A percentile compares a stretch with the other conserved stretches of the same genome.
Evolutionary conservation across 2,329 filamentous ascomycete genomes (phyloP).

Genomic region (Pseudomassariella vexata): DNA sequence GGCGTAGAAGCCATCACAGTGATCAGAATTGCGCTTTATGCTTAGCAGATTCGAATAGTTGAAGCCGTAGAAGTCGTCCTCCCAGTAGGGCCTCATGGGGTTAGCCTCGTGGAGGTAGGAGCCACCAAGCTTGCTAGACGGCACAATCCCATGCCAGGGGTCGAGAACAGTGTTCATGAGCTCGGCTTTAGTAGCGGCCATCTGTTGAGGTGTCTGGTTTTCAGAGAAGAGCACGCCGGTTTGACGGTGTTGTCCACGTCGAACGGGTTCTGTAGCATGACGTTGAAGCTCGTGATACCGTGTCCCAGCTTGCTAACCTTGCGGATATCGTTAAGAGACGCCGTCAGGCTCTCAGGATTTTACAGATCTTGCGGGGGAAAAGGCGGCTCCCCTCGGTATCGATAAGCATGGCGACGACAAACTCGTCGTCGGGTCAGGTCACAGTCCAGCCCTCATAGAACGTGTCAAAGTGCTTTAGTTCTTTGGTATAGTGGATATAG

Average conservation of each 20-base stretch:
- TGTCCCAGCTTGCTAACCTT: too few relatives aligned
- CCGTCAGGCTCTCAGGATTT: too few relatives aligned
- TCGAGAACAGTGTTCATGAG: constrained; percentile 19
- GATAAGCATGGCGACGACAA: too few relatives aligned
- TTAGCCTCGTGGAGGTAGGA: constrained; percentile 34
- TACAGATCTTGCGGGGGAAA: too few relatives aligned
- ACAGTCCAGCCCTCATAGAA: too few relatives aligned
- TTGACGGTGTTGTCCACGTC: constrained; percentile 32
- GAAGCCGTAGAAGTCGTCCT: constrained; percentile 25
- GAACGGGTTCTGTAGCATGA: too few relatives aligned
- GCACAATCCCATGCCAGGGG: constrained; percentile 14
- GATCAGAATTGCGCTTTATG: constrained; percentile 36
- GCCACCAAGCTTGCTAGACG: constrained; percentile 14
- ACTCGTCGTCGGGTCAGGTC: too few relatives aligned
- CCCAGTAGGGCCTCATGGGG: constrained; percentile 24
- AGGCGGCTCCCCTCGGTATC: too few relatives aligned
- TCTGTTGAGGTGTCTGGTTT: constrained; percentile 7
- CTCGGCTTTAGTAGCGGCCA: constrained; percentile 15
- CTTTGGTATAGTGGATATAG: too few relatives aligned
- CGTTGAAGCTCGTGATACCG: too few relatives aligned
- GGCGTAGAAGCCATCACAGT: constrained; percentile 30
- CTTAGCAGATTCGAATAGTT: constrained; percentile 23
- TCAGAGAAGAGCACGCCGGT: constrained; percentile 14
- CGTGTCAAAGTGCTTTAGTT: too few relatives aligned
- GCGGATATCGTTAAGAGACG: too few relatives aligned